Evolutionary conservation across 2,329 filamentous ascomycete species (phyloP).

Genomic region (Pseudogymnoascus sp.): DNA sequence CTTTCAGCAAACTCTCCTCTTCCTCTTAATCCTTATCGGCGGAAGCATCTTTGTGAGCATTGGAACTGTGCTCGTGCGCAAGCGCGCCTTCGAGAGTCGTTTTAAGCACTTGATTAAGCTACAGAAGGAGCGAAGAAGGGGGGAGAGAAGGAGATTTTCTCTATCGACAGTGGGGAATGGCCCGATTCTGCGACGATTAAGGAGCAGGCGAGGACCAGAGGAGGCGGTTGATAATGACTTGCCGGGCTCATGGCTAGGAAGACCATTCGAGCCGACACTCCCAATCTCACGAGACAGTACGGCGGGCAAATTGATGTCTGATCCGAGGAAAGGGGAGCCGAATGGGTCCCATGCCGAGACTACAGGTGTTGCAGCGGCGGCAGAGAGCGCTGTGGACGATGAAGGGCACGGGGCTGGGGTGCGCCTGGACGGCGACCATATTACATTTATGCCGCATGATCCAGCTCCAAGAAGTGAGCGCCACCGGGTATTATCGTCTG

Average conservation of each 20-base stretch:
- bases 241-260: background rate
- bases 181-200: background rate
- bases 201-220: background rate
- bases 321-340: background rate
- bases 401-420: background rate
- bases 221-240: background rate
- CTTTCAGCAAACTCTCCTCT: slow-evolving; percentile 61
- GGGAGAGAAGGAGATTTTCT: slow-evolving; percentile 8
- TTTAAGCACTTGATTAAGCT: slow-evolving; percentile 46
- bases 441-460: slow-evolving; percentile 2
- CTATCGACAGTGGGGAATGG: background rate
- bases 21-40: slow-evolving; percentile 57
- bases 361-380: background rate
- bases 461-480: background rate
- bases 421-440: background rate
- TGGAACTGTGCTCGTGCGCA: slow-evolving; percentile 54
- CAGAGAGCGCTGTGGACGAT: background rate
- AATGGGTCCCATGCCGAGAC: background rate
- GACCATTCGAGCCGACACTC: background rate
- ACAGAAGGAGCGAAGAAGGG: slow-evolving; percentile 27
- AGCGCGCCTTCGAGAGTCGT: slow-evolving; percentile 53
- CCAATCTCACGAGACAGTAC: background rate
- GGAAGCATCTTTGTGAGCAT: slow-evolving; percentile 60
- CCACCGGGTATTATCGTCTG: background rate
- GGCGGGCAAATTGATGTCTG: background rate